Evolutionary conservation across 2,329 filamentous ascomycete genomes (phyloP).

Genomic region (Trichoderma atroviride): DNA sequence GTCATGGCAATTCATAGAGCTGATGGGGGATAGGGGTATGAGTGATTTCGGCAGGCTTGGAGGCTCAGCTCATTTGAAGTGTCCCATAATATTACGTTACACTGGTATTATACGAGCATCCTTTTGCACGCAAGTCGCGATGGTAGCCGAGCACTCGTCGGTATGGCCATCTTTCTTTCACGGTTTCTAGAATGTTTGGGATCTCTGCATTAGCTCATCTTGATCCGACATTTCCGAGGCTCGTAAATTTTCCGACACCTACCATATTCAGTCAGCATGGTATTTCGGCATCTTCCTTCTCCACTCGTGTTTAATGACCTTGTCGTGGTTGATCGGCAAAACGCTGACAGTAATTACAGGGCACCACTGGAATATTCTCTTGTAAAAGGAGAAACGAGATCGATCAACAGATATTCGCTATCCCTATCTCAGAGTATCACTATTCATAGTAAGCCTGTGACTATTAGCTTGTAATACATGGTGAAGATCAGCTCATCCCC

Average conservation of each 20-base stretch:
- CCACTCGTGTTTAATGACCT: neutral
- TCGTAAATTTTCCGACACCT: neutral
- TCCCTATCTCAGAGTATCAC: neutral
- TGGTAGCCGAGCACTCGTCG: neutral
- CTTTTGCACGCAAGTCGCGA: neutral
- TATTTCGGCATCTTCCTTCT: neutral
- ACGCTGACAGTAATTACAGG: neutral
- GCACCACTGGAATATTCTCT: neutral
- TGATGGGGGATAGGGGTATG: neutral
- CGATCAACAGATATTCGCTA: neutral
- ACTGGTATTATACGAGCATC: neutral
- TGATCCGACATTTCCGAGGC: neutral
- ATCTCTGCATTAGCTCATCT: neutral
- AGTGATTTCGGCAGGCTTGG: neutral
- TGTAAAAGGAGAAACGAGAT: neutral
- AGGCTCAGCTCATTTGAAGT: neutral
- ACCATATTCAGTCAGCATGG: neutral
- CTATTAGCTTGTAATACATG: neutral
- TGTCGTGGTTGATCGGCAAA: neutral
- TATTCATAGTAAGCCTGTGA: neutral
- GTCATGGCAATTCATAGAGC: neutral
- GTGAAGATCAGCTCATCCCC: neutral
- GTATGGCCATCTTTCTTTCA: neutral
- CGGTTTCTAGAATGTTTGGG: neutral
- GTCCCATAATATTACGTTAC: neutral